Conservation (phyloP, 2,329 filamentous ascomycete genomes). For the Ceratocystis lukuohia region DNA sequence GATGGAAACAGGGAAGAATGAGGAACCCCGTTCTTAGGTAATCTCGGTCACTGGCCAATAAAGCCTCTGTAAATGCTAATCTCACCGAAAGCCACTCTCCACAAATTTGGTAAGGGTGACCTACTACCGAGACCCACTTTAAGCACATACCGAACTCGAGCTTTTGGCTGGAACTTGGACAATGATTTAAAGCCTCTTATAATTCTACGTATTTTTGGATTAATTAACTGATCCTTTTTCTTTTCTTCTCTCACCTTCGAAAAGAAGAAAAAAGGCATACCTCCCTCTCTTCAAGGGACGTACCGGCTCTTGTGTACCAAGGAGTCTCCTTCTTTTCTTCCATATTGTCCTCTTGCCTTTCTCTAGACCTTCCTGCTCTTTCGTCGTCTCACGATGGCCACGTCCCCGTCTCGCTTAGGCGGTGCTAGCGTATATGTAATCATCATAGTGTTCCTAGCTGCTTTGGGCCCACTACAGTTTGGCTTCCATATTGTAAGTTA, state of each 20-base stretch:
- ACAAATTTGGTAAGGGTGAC: neutral
- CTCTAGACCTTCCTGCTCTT: neutral
- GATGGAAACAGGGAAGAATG: too few species aligned
- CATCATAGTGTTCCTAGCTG: slow-evolving; percentile 60
- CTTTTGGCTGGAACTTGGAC: neutral
- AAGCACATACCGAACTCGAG: neutral
- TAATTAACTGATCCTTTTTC: neutral
- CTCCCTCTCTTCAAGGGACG: neutral
- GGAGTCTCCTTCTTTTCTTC: too few species aligned
- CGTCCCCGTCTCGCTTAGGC: slow-evolving; percentile 3
- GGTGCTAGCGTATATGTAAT: slow-evolving; percentile 50
- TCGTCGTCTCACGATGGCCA: neutral
- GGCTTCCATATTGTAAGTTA: slow-evolving; percentile 72
- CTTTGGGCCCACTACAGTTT: slow-evolving; percentile 81
- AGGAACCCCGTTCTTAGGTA: neutral
- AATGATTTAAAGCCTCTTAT: neutral
- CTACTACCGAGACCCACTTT: neutral
- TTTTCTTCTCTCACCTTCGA: neutral
- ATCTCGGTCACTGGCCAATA: slow-evolving; percentile 8
- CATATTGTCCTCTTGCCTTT: neutral
- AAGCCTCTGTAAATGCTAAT: neutral
- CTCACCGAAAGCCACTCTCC: slow-evolving; percentile 3
- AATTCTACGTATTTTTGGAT: too few species aligned
- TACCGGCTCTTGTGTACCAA: neutral
- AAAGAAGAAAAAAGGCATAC: neutral